Conservation (phyloP, 352 stramenopile genomes). For the Aphanomyces astaci region DNA sequence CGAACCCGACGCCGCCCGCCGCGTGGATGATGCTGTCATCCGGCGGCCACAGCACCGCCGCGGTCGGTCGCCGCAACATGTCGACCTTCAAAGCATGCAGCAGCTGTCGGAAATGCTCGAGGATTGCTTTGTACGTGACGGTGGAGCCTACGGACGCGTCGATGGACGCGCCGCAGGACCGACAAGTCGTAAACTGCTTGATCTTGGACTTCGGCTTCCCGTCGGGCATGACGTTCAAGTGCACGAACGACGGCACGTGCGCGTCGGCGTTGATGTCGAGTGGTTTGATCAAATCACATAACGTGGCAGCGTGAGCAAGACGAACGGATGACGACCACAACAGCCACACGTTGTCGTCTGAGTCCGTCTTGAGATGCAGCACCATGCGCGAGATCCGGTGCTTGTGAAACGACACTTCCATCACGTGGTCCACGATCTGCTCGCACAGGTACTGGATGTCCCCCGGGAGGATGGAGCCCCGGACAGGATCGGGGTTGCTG, state of each 20-base stretch:
- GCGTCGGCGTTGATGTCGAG: conserved; percentile 62
- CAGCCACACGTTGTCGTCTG: conserved; percentile 90
- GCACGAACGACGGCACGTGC: conserved; percentile 51
- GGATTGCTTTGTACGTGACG: conserved; percentile 90
- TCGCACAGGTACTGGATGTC: conserved; percentile 90
- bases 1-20: conserved; percentile 90
- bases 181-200: conserved; percentile 48
- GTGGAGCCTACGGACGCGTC: conserved; percentile 64
- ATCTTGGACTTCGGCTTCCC: conserved; percentile 15
- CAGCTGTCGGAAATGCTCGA: conserved; percentile 90
- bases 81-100: conserved; percentile 26
- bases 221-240: conserved; percentile 27
- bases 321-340: conserved; percentile 91
- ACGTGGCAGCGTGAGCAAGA: conserved; percentile 26
- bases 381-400: conserved; percentile 90
- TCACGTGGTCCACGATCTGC: conserved; percentile 89
- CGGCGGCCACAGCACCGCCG: conserved; percentile 83
- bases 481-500: conserved; percentile 77
- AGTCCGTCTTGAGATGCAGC: conserved; percentile 93
- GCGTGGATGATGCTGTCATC: conserved; percentile 79
- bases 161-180: conserved; percentile 73
- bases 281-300: conserved; percentile 29
- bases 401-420: conserved; percentile 87
- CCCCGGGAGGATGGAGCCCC: conserved; percentile 82
- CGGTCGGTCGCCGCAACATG: conserved; percentile 25